Conservation (phyloP, 371 early-diverging fungal genomes). For the Mucor mucedo region DNA sequence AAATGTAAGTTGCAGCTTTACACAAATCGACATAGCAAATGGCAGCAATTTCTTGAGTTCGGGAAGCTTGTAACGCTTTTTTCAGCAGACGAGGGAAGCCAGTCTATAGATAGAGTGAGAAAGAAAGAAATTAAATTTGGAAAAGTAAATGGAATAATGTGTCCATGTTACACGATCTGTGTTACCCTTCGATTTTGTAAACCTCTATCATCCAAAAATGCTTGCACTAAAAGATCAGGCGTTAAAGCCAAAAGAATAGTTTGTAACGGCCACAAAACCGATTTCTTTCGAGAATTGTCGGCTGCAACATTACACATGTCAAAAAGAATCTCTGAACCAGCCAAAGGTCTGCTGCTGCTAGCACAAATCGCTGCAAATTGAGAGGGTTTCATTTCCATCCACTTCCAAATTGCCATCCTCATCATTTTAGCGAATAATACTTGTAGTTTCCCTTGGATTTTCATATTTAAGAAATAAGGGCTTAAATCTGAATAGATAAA, state of each 20-base stretch:
- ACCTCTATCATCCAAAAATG: slow-evolving; percentile 51
- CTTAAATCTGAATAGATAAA: slow-evolving; percentile 58
- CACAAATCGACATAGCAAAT: slow-evolving; percentile 78
- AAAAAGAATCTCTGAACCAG: slow-evolving; percentile 79
- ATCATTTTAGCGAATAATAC: slow-evolving; percentile 71
- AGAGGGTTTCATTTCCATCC: slow-evolving; percentile 79
- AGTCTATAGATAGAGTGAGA: slow-evolving; percentile 29
- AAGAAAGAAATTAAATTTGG: neutral
- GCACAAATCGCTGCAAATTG: slow-evolving; percentile 75
- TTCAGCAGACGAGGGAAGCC: slow-evolving; percentile 70
- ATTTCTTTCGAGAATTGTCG: slow-evolving; percentile 65
- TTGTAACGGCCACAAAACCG: slow-evolving; percentile 81
- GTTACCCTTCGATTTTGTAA: slow-evolving; percentile 44
- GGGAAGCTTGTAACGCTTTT: slow-evolving; percentile 60
- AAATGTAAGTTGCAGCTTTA: slow-evolving; percentile 70
- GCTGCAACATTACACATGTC: slow-evolving; percentile 70
- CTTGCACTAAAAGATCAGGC: slow-evolving; percentile 73
- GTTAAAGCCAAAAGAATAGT: slow-evolving; percentile 76
- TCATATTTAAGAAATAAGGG: slow-evolving; percentile 65
- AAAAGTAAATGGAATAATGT: neutral
- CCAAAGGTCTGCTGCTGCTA: slow-evolving; percentile 67
- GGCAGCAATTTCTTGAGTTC: slow-evolving; percentile 69
- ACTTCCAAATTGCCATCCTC: slow-evolving; percentile 84
- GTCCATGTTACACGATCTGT: neutral
- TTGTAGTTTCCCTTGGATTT: slow-evolving; percentile 70